Conservation (phyloP, 2,329 filamentous ascomycete genomes). For the Botryotinia globosa region DNA sequence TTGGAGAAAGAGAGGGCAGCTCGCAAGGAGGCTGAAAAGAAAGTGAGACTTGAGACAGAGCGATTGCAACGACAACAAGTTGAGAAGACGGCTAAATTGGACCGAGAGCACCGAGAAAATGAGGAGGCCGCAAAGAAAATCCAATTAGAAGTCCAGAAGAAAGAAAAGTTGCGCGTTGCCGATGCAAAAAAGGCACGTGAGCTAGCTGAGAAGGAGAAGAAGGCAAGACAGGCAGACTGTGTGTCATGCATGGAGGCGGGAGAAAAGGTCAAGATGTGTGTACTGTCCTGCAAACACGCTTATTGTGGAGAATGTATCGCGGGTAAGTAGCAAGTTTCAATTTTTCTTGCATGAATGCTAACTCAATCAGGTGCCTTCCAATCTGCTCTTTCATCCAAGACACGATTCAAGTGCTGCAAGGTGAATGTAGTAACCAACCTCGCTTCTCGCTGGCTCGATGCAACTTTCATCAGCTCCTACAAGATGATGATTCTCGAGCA, state of each 20-base stretch:
- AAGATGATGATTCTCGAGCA: slow-evolving; percentile 32
- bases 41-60: slow-evolving; percentile 9
- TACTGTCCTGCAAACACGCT: slow-evolving; percentile 27
- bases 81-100: background rate
- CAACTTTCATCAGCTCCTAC: slow-evolving; percentile 27
- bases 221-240: slow-evolving; percentile 23
- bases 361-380: slow-evolving; percentile 26
- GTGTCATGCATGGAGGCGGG: slow-evolving; percentile 28
- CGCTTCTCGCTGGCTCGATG: slow-evolving; percentile 17
- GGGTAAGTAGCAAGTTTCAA: slow-evolving; percentile 19
- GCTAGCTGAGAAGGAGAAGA: slow-evolving; percentile 14
- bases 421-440: slow-evolving; percentile 1
- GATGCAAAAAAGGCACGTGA: slow-evolving; percentile 12
- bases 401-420: slow-evolving; percentile 28
- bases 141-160: background rate
- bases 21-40: slow-evolving; percentile 4
- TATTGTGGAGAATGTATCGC: slow-evolving; percentile 29
- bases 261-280: slow-evolving; percentile 22
- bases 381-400: slow-evolving; percentile 26
- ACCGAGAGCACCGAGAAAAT: background rate
- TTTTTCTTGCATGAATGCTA: background rate
- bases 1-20: slow-evolving; percentile 8
- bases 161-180: background rate
- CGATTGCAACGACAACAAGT: background rate
- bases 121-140: slow-evolving; percentile 1